These are phyloP conservation scores for Scytalidium lignicola DNA, from an alignment of 2,329 filamentous ascomycete species.

Conservation along the genomic window DNA sequence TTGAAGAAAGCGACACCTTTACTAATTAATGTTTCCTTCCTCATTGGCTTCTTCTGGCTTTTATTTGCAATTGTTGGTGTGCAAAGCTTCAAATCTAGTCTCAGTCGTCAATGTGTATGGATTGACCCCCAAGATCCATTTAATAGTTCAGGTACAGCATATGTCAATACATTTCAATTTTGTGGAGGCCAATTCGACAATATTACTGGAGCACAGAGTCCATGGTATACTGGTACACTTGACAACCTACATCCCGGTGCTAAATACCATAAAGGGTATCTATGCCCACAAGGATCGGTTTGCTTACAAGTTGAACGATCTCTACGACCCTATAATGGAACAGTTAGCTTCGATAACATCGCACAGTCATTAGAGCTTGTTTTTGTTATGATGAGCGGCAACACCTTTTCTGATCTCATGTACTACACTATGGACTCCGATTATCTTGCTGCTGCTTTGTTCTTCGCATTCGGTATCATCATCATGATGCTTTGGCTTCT, in stretches of 20 bases:
- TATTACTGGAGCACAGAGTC: constrained; percentile 47
- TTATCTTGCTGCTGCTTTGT: constrained; percentile 80
- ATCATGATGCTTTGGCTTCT: constrained; percentile 96
- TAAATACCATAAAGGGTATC: constrained; percentile 68
- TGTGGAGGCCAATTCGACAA: constrained; percentile 78
- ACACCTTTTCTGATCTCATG: constrained; percentile 92
- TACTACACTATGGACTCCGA: constrained; percentile 92
- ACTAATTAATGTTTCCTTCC: constrained; percentile 85
- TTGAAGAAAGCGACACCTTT: constrained; percentile 91
- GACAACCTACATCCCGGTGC: constrained; percentile 45
- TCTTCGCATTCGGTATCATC: constrained; percentile 68
- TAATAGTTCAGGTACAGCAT: constrained; percentile 44
- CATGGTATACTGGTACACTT: constrained; percentile 57
- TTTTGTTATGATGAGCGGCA: constrained; percentile 97
- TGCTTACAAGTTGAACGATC: constrained; percentile 71
- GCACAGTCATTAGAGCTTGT: constrained; percentile 86
- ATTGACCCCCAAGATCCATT: constrained; percentile 56
- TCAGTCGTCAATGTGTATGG: constrained; percentile 75
- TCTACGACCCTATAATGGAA: constrained; percentile 65
- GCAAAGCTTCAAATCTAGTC: constrained; percentile 87
- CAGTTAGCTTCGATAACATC: constrained; percentile 94
- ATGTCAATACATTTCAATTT: constrained; percentile 64
- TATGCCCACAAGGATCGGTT: constrained; percentile 78
- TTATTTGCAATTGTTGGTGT: constrained; percentile 95
- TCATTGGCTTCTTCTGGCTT: constrained; percentile 97